Base-by-base conservation (phyloP, 352 stramenopile genomes). In the Globisporangium parvum region DNA sequence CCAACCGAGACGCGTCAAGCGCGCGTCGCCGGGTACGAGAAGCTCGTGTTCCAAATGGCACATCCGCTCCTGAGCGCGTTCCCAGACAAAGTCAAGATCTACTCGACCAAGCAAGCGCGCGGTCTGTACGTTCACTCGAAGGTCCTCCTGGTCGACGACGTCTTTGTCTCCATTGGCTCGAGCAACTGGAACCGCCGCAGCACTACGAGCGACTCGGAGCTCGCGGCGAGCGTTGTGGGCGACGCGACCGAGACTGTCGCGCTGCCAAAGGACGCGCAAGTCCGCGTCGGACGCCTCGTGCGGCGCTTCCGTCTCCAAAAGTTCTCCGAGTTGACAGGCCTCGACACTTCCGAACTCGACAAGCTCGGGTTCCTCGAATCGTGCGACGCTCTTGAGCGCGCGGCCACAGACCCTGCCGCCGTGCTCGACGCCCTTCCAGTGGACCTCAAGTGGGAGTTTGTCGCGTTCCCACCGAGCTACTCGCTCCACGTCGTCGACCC, bases 161-260 rank as follows among this genome's bases (percentile, higher is more conserved):
- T 88, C 47, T 85, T 88, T 46, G 66, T 84, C 41, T 85, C 91
- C 0, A 78, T 97, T 50, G 87, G 90, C 12, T 96, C 84, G 39
- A 76, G 85, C 51, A 97, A 97, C 70, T 97, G 95, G 67, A 97
- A 97, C 61, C 84, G 95, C 50, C 83, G 91, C 35, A 95, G 80
- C 51, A 85, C 90, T 62, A 86, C 76, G 41, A 80, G 65, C 37
- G 78, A 88, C 64, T 72, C 72, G 45, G 77, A 89, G 58, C 80
- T 89, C 39, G 75, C 63, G n/a, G 62, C 75, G 28, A 75, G 71
- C 51, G 61, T 88, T 21, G 61, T 88, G 18, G 75, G 85, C 49
- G 63, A 41, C 35, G n/a, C 39, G 6, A 24, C 23, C 20, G 42
- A 57, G 15, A 21, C 42, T 6, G 42, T 59, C n/a, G 28, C 48